A percentile compares a stretch with the other conserved stretches of the same genome.
Evolutionary conservation across 371 early-diverging fungal species (phyloP).

Genomic region (Sanchytrium tribonematis): DNA sequence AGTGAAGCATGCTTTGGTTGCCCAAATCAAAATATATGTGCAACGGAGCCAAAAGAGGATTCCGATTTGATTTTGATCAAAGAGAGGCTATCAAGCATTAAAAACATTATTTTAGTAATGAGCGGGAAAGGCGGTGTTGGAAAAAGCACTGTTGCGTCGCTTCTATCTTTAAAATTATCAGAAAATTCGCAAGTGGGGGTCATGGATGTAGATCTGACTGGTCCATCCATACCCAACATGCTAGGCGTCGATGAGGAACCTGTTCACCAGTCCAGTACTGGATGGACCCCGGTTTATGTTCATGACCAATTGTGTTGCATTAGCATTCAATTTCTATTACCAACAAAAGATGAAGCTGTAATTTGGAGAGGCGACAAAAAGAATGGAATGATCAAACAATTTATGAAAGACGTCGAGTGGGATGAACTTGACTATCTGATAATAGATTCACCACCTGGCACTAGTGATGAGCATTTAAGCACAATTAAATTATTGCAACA

Average conservation of each 20-base stretch:
- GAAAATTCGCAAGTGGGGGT: constrained; percentile 40
- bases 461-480: constrained; percentile 89
- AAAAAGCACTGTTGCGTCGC: constrained; percentile 39
- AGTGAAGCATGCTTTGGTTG: constrained; percentile 81
- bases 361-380: constrained; percentile 98
- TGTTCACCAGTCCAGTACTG: constrained; percentile 15
- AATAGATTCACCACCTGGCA: constrained; percentile 97
- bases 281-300: constrained; percentile 75
- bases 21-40: constrained; percentile 78
- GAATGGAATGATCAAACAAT: constrained; percentile 72
- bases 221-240: constrained; percentile 87
- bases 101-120: constrained; percentile 63
- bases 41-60: constrained; percentile 16
- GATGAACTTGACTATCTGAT: constrained; percentile 67
- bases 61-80: background rate
- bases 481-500: constrained; percentile 40
- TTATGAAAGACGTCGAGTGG: constrained; percentile 86
- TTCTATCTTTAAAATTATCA: constrained; percentile 19
- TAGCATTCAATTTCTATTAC: constrained; percentile 85
- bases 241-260: constrained; percentile 28
- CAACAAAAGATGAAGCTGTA: constrained; percentile 63
- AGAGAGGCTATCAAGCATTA: constrained; percentile 6
- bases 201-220: constrained; percentile 96
- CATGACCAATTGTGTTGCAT: constrained; percentile 48
- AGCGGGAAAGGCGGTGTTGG: constrained; percentile 99